Evolutionary conservation across 1,139 yeast species (phyloP), one percentile per base, ranked within the genome.

Genomic region (Insectozyma bohioensis): DNA sequence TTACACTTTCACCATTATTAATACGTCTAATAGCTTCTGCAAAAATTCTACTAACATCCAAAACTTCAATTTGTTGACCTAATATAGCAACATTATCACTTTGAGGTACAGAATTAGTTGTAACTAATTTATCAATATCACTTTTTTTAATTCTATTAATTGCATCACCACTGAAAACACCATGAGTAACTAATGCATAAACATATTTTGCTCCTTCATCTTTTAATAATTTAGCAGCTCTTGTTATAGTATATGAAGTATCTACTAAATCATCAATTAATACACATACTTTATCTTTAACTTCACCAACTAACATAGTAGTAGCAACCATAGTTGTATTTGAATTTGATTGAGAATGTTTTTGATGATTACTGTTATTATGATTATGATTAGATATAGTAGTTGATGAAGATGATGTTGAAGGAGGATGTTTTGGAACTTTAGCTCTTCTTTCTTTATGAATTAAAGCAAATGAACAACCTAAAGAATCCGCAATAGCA

Each of bases 11-110:
- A 45, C 99, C 99, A 49, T 92, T 92, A 59, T 92, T 96, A 30
- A 92, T 90, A 57, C 99, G 72, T 58, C 99, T 73, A 31, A 92
- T 87, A 2, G 97, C 92, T 57, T 92, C 99, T 11, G 95, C 96
- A 51, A 92, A 82, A 12, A 90, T 78, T 39, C 85, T 68, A 5
- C 95, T 80, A 10, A 92, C 92, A 51, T 94, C 98, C 50, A 92
- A 67, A 6, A 90, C 90, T 49, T 85, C 95, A 30, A 87, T 64
- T 52, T 74, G 73, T 36, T 75, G 78, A 5, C 72, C 71, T 35
- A 86, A 78, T n/a, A 75, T 62, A n/a, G 48, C 56, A 5, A 60
- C 56, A 52, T 80, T 76, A 22, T 72, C 75, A 6, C 67, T 68
- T 58, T 90, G 97, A 3, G 97, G 97, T 5, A 88, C 90, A 5